Conservation (phyloP, 2,329 filamentous ascomycete genomes). For the Fusarium continuum region DNA sequence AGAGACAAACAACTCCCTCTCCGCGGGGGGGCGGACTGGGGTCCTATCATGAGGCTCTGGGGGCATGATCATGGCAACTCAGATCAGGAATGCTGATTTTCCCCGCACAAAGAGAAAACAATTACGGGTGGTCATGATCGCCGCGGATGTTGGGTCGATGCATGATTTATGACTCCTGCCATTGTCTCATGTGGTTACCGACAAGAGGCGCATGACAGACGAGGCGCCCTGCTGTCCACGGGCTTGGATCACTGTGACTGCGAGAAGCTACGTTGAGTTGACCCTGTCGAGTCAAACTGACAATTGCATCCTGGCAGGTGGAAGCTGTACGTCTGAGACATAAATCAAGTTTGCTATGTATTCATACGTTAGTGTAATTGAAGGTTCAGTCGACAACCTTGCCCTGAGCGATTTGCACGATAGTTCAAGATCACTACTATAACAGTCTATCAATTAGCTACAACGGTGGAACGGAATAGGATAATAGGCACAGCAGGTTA, state of each 20-base stretch:
- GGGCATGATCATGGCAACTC: not conserved
- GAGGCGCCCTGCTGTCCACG: conserved; percentile 24
- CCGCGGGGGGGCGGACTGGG: conserved; percentile 16
- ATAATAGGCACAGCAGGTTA: too few relatives aligned
- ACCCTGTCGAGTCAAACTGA: conserved; percentile 15
- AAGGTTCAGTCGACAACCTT: not conserved
- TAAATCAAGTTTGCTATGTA: not conserved
- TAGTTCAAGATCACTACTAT: not conserved
- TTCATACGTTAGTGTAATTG: not conserved
- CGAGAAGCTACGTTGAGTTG: conserved; percentile 10
- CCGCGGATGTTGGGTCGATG: conserved; percentile 6
- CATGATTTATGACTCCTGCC: not conserved
- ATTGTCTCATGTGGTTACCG: conserved; percentile 30
- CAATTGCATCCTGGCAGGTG: conserved; percentile 9
- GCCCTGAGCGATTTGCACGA: not conserved
- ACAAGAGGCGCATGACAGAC: conserved; percentile 32
- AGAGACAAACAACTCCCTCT: conserved; percentile 19
- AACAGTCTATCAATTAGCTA: not conserved
- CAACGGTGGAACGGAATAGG: not conserved
- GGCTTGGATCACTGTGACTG: conserved; percentile 30
- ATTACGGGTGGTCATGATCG: conserved; percentile 18
- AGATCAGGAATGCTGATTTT: conserved; percentile 21
- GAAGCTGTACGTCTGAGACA: not conserved
- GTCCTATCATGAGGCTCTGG: conserved; percentile 34
- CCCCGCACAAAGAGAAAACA: conserved; percentile 17